Conservation (phyloP, 1,139 yeast species). For the Magnusiomyces suaveolens region DNA sequence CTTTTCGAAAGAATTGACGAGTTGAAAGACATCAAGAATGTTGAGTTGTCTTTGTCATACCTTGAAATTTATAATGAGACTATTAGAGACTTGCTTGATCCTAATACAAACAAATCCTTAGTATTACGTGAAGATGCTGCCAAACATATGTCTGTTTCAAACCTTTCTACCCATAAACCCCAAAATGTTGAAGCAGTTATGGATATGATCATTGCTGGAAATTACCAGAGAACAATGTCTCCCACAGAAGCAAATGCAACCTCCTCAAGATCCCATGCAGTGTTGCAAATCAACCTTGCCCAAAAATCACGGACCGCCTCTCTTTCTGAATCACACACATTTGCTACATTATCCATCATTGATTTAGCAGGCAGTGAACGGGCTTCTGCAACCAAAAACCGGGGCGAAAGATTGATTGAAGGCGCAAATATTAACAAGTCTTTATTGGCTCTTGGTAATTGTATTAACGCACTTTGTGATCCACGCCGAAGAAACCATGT, state of each 20-base stretch:
- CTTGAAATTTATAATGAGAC: constrained; percentile 87
- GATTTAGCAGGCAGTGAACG: constrained; percentile 94
- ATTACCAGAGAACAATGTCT: constrained; percentile 65
- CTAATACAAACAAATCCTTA: constrained; percentile 40
- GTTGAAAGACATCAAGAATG: constrained; percentile 43
- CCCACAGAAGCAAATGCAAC: constrained; percentile 88
- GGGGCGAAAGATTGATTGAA: constrained; percentile 71
- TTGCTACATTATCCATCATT: constrained; percentile 74
- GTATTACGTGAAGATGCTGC: constrained; percentile 67
- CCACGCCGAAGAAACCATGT: constrained; percentile 60
- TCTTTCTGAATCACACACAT: constrained; percentile 55
- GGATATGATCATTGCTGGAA: constrained; percentile 67
- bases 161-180: constrained; percentile 59
- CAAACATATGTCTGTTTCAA: constrained; percentile 61
- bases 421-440: constrained; percentile 92
- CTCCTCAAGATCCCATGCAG: constrained; percentile 89
- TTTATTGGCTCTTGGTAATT: constrained; percentile 78
- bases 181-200: constrained; percentile 59
- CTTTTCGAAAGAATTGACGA: constrained; percentile 53
- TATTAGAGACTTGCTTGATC: constrained; percentile 64
- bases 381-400: constrained; percentile 78
- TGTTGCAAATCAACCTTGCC: constrained; percentile 65
- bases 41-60: constrained; percentile 62
- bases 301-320: constrained; percentile 57
- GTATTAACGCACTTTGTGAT: constrained; percentile 85